Evolutionary conservation across 768 basidiomycete species (phyloP), one percentile per base, ranked within the genome.

Genomic region (Rossbeevera mucosa): DNA sequence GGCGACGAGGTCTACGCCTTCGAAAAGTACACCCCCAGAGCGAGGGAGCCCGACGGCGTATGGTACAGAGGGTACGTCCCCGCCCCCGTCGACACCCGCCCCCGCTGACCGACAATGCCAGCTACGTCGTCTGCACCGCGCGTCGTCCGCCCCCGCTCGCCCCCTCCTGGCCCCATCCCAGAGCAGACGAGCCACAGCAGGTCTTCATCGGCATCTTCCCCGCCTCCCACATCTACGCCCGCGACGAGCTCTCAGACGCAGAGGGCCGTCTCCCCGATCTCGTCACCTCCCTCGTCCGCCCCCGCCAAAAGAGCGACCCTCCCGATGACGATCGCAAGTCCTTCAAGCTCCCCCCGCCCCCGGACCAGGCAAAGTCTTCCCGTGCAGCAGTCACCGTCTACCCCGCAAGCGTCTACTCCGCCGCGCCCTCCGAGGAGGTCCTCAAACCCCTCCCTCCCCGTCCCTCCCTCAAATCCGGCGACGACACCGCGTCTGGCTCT

Each of bases 1-100:
- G 95, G 95, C 44, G 94, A 96, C 69, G 94, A 97, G 66, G 85
- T 98, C 29, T 97, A 97, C 71, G 93, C 94, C 16, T 97, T 97
- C 63, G 95, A 98, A 73, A 86, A 86, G 65, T 94, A 93, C 68
- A 84, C 78, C 0, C 85, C 87, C 11, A 75, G 75, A 47, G 78
- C 74, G 52, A 88, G 86, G 63, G 88, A 90, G 48, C 81, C 80
- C 12, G 88, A 89, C 50, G 86, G 85, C 18, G 70, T 83, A 14
- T 98, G 95, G 95, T 97, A 92, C 71, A 78, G 95, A 74, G 95
- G 95, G 89, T 96, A 68, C 69, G 89, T 81, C 14, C n/a, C n/a
- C 3, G n/a, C 33, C n/a, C 33, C 8, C 33, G n/a, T 24, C 47
- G 46, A n/a, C n/a, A n/a, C n/a, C n/a, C n/a, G n/a, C n/a, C n/a